Evolutionary conservation across 1,139 yeast genomes (phyloP), one percentile per base, ranked within the genome.

Genomic region (Pneumocystis murina): DNA sequence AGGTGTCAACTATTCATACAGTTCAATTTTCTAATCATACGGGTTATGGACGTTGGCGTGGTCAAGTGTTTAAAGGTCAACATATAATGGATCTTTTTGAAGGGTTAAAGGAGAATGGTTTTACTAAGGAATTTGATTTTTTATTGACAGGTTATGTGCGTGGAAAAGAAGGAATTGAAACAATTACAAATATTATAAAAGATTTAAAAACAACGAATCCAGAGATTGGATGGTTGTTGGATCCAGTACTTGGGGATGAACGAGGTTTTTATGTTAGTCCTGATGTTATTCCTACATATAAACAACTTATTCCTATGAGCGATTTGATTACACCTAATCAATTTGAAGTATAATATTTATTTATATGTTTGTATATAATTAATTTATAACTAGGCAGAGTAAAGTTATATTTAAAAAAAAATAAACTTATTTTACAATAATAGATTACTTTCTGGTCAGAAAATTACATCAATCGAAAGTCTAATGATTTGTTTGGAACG

Each of bases 171-270:
- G 79, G 82, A 0, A 76, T 85, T 65, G 71, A 73, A 61, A 78
- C 79, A 0, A 80, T 84, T 0, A 80, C 80, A 59, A 72, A 76
- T 30, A 78, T 83, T 16, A 77, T 76, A 8, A 58, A 70, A 75
- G 72, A 72, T 66, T 40, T 68, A 41, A 63, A 71, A 68, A 35
- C 66, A 70, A 59, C 70, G 33, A 63, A 54, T 16, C 64, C 68
- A 3, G 40, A 24, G 17, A 40, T 41, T 33, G 39, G 41, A n/a
- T 62, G 63, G 62, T 76, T 90, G 14, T 73, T 90, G 67, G 98
- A 92, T 72, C 97, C 98, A 0, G 97, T 92, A 1, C 80, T 92
- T 80, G 98, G 98, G 16, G 98, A 92, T 73, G 85, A 95, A 1
- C 80, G 79, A 66, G 63, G 61, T 28, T 73, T 91, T 36, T 92